Percentiles rank a stretch among this genome's conserved stretches.
Evolutionary conservation across 306 rosid genomes (phyloP).

Genomic region (Castanea crenata): DNA sequence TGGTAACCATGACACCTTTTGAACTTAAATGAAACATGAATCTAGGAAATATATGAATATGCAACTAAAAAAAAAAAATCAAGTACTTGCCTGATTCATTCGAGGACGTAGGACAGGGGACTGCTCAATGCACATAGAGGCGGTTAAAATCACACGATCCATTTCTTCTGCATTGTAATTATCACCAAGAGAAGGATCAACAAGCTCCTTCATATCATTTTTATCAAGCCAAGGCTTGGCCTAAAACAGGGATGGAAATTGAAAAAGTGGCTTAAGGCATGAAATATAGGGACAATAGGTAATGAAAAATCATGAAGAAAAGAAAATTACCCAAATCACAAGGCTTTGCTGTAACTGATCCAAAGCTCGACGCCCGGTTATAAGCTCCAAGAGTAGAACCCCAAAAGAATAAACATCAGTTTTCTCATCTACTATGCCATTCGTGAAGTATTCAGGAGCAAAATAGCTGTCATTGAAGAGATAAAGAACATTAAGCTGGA

Average conservation of each 20-base stretch:
- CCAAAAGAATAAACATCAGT: conserved; percentile 83
- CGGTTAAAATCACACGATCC: conserved; percentile 61
- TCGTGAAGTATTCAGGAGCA: conserved; percentile 86
- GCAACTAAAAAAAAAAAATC: background rate
- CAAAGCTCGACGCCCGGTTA: conserved; percentile 76
- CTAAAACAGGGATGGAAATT: conserved; percentile 34
- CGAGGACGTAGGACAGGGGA: conserved; percentile 68
- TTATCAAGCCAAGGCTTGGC: conserved; percentile 63
- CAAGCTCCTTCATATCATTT: conserved; percentile 42
- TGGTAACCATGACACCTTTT: background rate
- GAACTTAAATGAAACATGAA: background rate
- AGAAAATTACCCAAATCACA: conserved; percentile 57
- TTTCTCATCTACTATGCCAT: conserved; percentile 76
- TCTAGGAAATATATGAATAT: background rate
- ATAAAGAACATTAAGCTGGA: background rate
- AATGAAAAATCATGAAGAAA: conserved; percentile 5
- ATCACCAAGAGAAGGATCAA: conserved; percentile 65
- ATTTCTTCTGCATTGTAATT: conserved; percentile 48
- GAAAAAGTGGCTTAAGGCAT: background rate
- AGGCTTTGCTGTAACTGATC: conserved; percentile 59
- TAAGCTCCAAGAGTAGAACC: conserved; percentile 72
- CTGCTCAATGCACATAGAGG: conserved; percentile 78
- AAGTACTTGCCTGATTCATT: conserved; percentile 71
- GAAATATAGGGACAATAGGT: conserved; percentile 1
- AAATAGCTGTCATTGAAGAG: conserved; percentile 58